Conservation (phyloP, 192 early-diverging fungal species). For the Chytriomyces confervae region DNA sequence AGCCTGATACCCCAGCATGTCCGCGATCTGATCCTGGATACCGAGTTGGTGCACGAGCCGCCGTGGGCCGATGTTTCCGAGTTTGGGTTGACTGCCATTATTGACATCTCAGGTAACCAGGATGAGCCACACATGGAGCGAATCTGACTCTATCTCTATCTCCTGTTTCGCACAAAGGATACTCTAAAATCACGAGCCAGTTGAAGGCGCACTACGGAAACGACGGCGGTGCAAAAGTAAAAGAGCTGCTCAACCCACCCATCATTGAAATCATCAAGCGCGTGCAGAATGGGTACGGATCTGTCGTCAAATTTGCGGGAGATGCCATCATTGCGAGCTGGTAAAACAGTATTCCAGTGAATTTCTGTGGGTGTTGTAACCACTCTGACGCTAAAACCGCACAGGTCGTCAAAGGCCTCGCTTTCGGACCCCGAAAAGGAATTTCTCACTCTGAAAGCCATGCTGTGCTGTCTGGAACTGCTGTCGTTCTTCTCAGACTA, state of each 20-base stretch:
- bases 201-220: slow-evolving; percentile 25
- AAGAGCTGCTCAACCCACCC: slow-evolving; percentile 38
- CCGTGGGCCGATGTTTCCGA: slow-evolving; percentile 34
- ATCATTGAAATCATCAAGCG: slow-evolving; percentile 33
- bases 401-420: neutral
- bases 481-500: slow-evolving; percentile 31
- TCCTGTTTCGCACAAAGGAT: neutral
- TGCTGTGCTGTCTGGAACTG: slow-evolving; percentile 27
- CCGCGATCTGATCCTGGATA: slow-evolving; percentile 3
- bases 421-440: slow-evolving; percentile 10
- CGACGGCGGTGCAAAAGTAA: slow-evolving; percentile 32
- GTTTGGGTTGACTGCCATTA: slow-evolving; percentile 32
- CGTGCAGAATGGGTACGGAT: slow-evolving; percentile 23
- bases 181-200: slow-evolving; percentile 30
- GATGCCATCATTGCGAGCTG: slow-evolving; percentile 34
- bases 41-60: neutral
- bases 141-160: neutral
- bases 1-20: slow-evolving; percentile 26
- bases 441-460: neutral
- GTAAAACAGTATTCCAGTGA: neutral
- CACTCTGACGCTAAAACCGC: neutral
- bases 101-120: slow-evolving; percentile 28
- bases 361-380: neutral
- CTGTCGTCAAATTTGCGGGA: slow-evolving; percentile 38
- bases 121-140: neutral